phyloP scores from a whole-genome alignment of 2,329 filamentous ascomycete species.

The Geosmithia putterillii region DNA sequence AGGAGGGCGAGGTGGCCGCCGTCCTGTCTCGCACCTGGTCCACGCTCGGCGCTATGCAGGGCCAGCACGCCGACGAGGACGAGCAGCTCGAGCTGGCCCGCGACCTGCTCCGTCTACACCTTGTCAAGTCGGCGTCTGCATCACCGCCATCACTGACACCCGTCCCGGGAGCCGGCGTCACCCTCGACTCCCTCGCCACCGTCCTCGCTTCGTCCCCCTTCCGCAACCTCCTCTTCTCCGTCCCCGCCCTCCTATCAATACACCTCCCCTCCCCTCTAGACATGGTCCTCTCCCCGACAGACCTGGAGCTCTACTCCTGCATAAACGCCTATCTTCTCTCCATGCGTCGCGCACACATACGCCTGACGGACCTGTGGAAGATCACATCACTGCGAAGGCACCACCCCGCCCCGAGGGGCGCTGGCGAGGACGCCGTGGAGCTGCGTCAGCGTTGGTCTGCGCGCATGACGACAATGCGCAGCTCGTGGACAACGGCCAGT shows the following conservation, averaged over 20 bases:
- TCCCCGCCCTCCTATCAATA: conserved; percentile 55
- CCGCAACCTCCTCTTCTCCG: conserved; percentile 69
- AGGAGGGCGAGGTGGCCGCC: conserved; percentile 74
- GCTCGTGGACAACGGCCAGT: conserved; percentile 81
- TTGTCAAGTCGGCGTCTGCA: conserved; percentile 30
- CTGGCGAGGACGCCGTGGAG: conserved; percentile 45
- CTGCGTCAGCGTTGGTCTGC: conserved; percentile 52
- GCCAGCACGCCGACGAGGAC: conserved; percentile 61
- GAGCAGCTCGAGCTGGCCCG: conserved; percentile 75
- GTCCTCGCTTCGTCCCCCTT: conserved; percentile 48
- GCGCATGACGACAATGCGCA: conserved; percentile 58
- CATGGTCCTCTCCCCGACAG: conserved; percentile 67
- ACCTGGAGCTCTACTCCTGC: conserved; percentile 69
- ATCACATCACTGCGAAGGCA: conserved; percentile 65
- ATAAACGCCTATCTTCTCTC: conserved; percentile 81
- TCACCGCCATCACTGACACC: conserved; percentile 25
- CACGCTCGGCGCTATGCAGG: conserved; percentile 62
- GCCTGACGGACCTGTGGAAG: conserved; percentile 78
- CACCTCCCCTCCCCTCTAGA: conserved; percentile 71
- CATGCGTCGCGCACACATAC: conserved; percentile 74
- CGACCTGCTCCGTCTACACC: conserved; percentile 57
- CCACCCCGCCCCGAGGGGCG: conserved; percentile 56
- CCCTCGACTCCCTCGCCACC: conserved; percentile 9
- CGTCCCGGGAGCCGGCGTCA: conserved; percentile 17
- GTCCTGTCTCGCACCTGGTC: conserved; percentile 71